Evolutionary conservation across 2,329 filamentous ascomycete genomes (phyloP).

Genomic region (Helotiales sp.): DNA sequence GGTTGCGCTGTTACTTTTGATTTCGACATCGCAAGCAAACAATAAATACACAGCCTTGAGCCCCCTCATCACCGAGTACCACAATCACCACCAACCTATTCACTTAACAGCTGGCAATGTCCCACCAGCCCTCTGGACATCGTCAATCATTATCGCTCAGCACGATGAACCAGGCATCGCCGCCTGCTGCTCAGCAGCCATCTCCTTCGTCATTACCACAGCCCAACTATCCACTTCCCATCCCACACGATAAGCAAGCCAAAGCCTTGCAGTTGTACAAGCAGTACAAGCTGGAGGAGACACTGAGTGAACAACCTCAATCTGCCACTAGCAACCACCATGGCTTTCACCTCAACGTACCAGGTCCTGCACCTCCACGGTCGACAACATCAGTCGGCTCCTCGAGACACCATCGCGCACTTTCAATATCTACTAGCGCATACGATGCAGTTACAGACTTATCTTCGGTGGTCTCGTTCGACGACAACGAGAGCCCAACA

Average conservation of each 20-base stretch:
- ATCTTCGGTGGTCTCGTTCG: slow-evolving; percentile 33
- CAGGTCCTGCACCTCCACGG: slow-evolving; percentile 17
- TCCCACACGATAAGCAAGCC: slow-evolving; percentile 23
- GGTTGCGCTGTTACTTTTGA: not conserved
- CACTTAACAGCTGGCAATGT: not conserved
- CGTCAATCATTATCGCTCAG: slow-evolving; percentile 14
- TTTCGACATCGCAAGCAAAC: not conserved
- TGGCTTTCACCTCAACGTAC: slow-evolving; percentile 17
- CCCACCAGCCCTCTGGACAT: not conserved
- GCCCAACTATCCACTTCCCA: slow-evolving; percentile 25
- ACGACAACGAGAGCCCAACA: slow-evolving; percentile 20
- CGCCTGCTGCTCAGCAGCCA: slow-evolving; percentile 9
- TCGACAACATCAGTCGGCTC: slow-evolving; percentile 26
- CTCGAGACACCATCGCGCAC: slow-evolving; percentile 16
- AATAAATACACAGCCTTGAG: slow-evolving; percentile 1
- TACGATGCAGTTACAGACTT: slow-evolving; percentile 24
- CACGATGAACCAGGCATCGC: slow-evolving; percentile 10
- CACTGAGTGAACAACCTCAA: slow-evolving; percentile 17
- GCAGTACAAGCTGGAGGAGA: slow-evolving; percentile 22
- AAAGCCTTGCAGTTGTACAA: slow-evolving; percentile 27
- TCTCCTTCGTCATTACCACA: slow-evolving; percentile 16
- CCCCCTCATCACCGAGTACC: not conserved
- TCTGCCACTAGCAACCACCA: slow-evolving; percentile 16
- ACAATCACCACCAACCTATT: not conserved
- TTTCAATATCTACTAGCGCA: slow-evolving; percentile 18